Conservation (phyloP, 1,284 basidiomycete genomes). For the Ceratobasidium sp. region DNA sequence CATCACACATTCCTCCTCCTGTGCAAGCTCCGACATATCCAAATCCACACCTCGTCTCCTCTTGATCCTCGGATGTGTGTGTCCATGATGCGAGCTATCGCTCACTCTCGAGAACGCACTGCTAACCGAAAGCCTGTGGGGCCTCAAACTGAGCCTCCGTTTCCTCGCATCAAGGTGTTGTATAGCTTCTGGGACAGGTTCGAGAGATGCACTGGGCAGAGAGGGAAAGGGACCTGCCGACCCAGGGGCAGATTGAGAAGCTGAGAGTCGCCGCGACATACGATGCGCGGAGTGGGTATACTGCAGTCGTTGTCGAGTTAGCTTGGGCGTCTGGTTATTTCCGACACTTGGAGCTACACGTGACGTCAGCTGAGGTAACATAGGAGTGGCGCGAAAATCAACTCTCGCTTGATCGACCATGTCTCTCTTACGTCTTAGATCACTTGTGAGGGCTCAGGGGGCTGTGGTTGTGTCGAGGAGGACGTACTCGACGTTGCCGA, state of each 20-base stretch:
- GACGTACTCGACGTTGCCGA: constrained; percentile 42
- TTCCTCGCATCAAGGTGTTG: constrained; percentile 20
- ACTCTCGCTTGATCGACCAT: background rate
- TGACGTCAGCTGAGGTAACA: constrained; percentile 19
- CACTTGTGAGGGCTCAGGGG: background rate
- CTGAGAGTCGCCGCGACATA: constrained; percentile 39
- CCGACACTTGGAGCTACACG: constrained; percentile 27
- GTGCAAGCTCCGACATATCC: constrained; percentile 6
- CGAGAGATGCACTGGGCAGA: constrained; percentile 18
- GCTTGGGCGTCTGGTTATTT: background rate
- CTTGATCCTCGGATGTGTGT: background rate
- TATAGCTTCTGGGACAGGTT: constrained; percentile 27
- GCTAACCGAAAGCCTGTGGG: constrained; percentile 18
- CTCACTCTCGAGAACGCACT: constrained; percentile 5
- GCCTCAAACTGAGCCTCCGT: constrained; percentile 16
- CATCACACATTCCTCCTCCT: constrained; percentile 35
- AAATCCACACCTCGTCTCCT: constrained; percentile 12
- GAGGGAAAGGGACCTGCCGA: constrained; percentile 15
- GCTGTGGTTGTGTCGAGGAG: background rate
- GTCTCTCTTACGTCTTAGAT: constrained; percentile 8
- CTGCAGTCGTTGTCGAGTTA: constrained; percentile 18
- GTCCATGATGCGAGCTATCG: background rate
- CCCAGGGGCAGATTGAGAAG: too few relatives aligned
- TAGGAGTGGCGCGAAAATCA: constrained; percentile 20
- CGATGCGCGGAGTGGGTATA: constrained; percentile 26